Base-by-base conservation (phyloP, 164 flowering plant genomes). In the Liquidambar formosana region DNA sequence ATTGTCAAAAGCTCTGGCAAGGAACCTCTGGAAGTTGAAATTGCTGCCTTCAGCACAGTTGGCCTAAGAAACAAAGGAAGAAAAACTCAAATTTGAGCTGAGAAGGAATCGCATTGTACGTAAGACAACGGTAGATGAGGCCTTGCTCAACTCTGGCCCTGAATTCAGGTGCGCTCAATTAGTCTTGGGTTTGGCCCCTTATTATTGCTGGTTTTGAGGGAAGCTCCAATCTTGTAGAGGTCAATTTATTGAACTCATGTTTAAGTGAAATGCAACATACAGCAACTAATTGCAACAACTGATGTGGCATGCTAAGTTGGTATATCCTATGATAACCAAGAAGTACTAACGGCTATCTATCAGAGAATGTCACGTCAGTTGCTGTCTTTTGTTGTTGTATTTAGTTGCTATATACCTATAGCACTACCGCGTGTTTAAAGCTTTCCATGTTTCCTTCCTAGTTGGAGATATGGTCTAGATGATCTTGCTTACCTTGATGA, bases 11-110 rank as follows among this genome's bases (percentile, higher is more conserved):
- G 82, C 72, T 61, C 82, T 70, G 10, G 44, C 66, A n/a, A 81
- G 77, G 61, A 78, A 78, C 57, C 78, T 71, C 49, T 73, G 81
- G 74, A 81, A 81, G 68, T 81, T 76, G 69, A 81, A 81, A 10
- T 73, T 73, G 16, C 44, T 49, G 23, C 46, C 62, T 63, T 45
- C 63, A 22, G 67, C 67, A 16, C 43, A 15, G 47, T 63, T 56
- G 44, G 73, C 67, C 73, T 70, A 12, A 25, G 9, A 8, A 43
- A 61, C 14, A 21, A 49, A 28, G 22, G 33, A 69, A 26, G 56
- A 47, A 58, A 21, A 28, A 26, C n/a, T 48, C 13, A n/a, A 21
- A 57, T 46, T 9, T 38, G 19, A 53, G 45, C 33, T 49, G 44
- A 46, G 15, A 23, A 12, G 38, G 21, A 57, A 4, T 18, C 9